Conservation (phyloP, 2,329 filamentous ascomycete species). For the Pyrenophora teres region DNA sequence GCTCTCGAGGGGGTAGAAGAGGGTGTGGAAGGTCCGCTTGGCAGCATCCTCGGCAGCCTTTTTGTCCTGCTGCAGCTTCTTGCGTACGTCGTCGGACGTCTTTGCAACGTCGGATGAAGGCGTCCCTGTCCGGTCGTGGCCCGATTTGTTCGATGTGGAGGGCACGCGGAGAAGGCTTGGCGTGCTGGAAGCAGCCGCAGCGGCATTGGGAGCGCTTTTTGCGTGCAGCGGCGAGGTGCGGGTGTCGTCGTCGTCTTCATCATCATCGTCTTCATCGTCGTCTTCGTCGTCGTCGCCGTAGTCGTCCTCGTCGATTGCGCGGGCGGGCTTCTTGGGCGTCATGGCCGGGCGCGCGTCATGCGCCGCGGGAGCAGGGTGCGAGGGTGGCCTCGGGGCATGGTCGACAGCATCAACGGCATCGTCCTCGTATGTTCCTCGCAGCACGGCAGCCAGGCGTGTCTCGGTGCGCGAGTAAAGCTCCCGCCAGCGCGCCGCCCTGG, state of each 20-base stretch:
- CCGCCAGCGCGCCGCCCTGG: slow-evolving; percentile 65
- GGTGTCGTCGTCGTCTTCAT: slow-evolving; percentile 47
- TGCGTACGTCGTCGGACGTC: slow-evolving; percentile 84
- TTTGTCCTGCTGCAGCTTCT: slow-evolving; percentile 89
- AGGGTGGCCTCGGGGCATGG: slow-evolving; percentile 27
- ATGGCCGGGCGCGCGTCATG: slow-evolving; percentile 53
- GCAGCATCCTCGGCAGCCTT: slow-evolving; percentile 88
- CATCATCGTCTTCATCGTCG: slow-evolving; percentile 36
- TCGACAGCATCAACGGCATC: slow-evolving; percentile 33
- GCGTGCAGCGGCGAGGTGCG: slow-evolving; percentile 56
- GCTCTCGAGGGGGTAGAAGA: slow-evolving; percentile 94
- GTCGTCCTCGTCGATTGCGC: slow-evolving; percentile 81
- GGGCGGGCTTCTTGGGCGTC: slow-evolving; percentile 73
- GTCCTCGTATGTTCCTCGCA: slow-evolving; percentile 54
- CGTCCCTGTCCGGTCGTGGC: slow-evolving; percentile 63
- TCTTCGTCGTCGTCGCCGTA: slow-evolving; percentile 77
- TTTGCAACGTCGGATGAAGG: slow-evolving; percentile 64
- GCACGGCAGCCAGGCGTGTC: slow-evolving; percentile 76
- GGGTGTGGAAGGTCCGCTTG: slow-evolving; percentile 85
- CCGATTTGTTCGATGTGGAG: slow-evolving; percentile 66
- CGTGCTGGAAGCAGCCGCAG: slow-evolving; percentile 62
- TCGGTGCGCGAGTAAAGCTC: slow-evolving; percentile 79
- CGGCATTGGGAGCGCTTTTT: slow-evolving; percentile 58
- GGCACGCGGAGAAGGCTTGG: slow-evolving; percentile 67
- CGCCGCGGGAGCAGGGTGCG: slow-evolving; percentile 42